Conservation (phyloP, 176 grass and related monocot species). For the Cenchrus fungigraminus region DNA sequence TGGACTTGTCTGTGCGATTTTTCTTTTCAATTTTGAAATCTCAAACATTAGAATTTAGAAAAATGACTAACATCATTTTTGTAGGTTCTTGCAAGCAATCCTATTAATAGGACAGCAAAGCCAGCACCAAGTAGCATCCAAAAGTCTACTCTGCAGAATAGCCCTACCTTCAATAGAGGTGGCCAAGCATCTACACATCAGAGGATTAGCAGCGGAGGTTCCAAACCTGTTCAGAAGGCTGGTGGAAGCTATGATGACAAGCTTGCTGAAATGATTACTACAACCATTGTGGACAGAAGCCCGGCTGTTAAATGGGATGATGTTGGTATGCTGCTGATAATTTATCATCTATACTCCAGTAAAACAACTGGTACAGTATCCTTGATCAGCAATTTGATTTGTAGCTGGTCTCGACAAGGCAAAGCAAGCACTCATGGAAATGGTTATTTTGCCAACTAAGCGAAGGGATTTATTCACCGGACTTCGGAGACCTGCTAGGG, state of each 20-base stretch:
- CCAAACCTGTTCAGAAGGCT: conserved; percentile 56
- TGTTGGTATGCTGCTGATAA: conserved; percentile 68
- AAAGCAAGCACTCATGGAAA: conserved; percentile 99
- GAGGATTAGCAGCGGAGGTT: conserved; percentile 35
- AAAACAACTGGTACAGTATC: conserved; percentile 16
- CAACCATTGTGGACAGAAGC: conserved; percentile 90
- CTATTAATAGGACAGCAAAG: conserved; percentile 38
- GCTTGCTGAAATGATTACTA: conserved; percentile 95
- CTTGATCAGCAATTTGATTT: conserved; percentile 30
- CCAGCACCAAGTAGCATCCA: conserved; percentile 21
- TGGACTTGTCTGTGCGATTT: not conserved
- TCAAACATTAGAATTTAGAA: not conserved
- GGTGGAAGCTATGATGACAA: conserved; percentile 55
- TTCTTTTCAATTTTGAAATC: not conserved
- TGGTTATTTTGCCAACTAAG: conserved; percentile 97
- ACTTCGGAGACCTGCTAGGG: conserved; percentile 88
- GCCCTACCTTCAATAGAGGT: conserved; percentile 52
- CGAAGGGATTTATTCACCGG: conserved; percentile 92
- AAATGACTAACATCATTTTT: conserved; percentile 1
- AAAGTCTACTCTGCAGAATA: conserved; percentile 43
- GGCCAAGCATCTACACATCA: conserved; percentile 44
- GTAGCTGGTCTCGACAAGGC: conserved; percentile 96
- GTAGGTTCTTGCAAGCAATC: conserved; percentile 45
- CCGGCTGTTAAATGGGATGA: conserved; percentile 93
- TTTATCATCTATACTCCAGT: not conserved